Base-by-base conservation (phyloP, 2,329 filamentous ascomycete genomes). In the Fonsecaea erecta region DNA sequence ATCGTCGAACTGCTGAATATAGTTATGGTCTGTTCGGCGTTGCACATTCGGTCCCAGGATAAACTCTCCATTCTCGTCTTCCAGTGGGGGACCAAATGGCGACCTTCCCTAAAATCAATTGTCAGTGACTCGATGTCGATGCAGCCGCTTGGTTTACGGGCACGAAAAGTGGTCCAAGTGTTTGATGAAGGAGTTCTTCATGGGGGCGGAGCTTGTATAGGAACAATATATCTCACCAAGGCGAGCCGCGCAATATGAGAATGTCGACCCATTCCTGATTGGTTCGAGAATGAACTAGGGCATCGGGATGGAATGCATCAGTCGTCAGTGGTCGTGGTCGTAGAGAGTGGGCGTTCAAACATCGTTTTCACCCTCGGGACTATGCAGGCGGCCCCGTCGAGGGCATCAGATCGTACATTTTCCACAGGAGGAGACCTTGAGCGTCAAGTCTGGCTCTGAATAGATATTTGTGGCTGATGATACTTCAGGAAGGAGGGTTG, bases 1-100 rank as follows among this genome's bases (percentile, higher is more conserved):
- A 56, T 76, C 74, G 71, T 83, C 80, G 72, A 81, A 83, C 48
- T 79, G 76, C 66, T 83, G 81, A 53, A 79, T 73, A 71, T 82
- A 82, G n/a, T 72, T 73, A 57, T 78, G 78, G 34, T 76, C 73
- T 70, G 77, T 72, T n/a, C 75, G 63, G 56, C 64, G 65, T 46
- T 69, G 68, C n/a, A 63, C 64, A 60, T 72, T 68, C 43, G 64
- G 62, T 21, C 68, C 68, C 7, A 71, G 37, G 34, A 72, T 59
- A 51, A 71, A 67, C 6, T 71, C 62, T 43, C 68, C 71, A 48
- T 69, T 48, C 51, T 72, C 70, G 43, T 71, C 69, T 55, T 67
- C 62, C 7, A 71, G 46, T 18, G 70, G 71, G 21, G 67, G 57
- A 16, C 65, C 68, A 32, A 69, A 72, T 16, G 71, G 65, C 7